Base-by-base conservation (phyloP, 1,284 basidiomycete genomes). In the Singerocomus rubriflavus region DNA sequence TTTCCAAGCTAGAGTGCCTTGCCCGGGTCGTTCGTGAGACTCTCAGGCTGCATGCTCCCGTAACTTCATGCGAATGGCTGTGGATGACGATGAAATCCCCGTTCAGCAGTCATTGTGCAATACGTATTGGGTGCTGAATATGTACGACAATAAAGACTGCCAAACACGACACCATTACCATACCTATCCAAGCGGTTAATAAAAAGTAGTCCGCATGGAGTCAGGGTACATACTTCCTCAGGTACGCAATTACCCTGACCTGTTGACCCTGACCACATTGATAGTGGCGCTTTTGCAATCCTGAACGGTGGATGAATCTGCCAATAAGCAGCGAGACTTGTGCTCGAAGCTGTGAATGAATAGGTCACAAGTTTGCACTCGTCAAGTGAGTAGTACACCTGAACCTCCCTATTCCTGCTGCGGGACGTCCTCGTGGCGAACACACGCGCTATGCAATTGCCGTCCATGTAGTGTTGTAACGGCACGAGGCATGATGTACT, bases 291-390 rank as follows among this genome's bases (percentile, higher is more conserved):
- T 43, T 53, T 52, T 57, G 44, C 59, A 82, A 80, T 53, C 84
- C 85, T 42, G 82, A 84, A 59, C 72, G 85, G 42, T 86, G 80
- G 83, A 63, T 65, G 46, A 61, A 70, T 40, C 71, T 71, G 17
- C 74, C 73, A 5, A 56, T 68, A 50, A 64, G 64, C 41, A 71
- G 70, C 35, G 71, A 72, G 85, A 84, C 16, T 65, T 87, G 48
- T 85, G 79, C 67, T 77, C 82, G 2, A 81, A 74, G 81, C 56
- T 71, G 87, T 48, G 81, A 82, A 35, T 88, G 85, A 63, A 86
- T 88, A 57, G 85, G 86, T 7, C 88, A 81, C 64, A 76, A 78
- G 57, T 88, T 90, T 59, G 84, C 86, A 7, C 59, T 90, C 40
- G 74, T 76, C 26, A 85, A 90, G 82, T 84, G 62, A 71, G 81